These are phyloP conservation scores for Eucalyptus fibrosa DNA, from an alignment of 345 rosid genomes.

Conservation along the genomic window DNA sequence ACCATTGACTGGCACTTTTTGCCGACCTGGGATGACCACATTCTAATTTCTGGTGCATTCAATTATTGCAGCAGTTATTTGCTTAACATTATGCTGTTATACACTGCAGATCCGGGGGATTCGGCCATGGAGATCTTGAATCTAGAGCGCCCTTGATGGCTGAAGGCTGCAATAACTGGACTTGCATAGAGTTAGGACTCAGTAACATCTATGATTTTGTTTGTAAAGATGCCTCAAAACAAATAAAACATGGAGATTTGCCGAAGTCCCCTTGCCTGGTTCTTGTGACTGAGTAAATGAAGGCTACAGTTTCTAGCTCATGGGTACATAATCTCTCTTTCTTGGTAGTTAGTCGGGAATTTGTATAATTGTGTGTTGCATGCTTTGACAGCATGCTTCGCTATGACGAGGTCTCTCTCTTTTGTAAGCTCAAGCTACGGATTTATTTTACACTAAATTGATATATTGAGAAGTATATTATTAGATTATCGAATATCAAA, in stretches of 20 bases:
- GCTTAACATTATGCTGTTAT: too few relatives aligned
- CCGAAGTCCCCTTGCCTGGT: not conserved
- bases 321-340: not conserved
- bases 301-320: not conserved
- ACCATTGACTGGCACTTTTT: too few relatives aligned
- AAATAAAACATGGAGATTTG: not conserved
- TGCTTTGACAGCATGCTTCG: not conserved
- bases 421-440: too few relatives aligned
- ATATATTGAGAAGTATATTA: not conserved
- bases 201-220: not conserved
- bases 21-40: too few relatives aligned
- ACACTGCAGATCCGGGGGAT: too few relatives aligned
- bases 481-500: too few relatives aligned
- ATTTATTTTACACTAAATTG: too few relatives aligned
- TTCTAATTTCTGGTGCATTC: too few relatives aligned
- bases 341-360: not conserved
- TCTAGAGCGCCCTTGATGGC: too few relatives aligned
- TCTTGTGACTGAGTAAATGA: not conserved
- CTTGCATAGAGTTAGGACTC: not conserved
- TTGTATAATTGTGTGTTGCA: not conserved
- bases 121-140: too few relatives aligned
- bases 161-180: not conserved
- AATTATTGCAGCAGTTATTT: too few relatives aligned
- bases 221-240: not conserved
- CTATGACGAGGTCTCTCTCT: too few relatives aligned